A percentile compares a stretch with the other conserved stretches of the same genome.
Conservation (phyloP, 345 rosid genomes). For the Pseudoturritis turrita region DNA sequence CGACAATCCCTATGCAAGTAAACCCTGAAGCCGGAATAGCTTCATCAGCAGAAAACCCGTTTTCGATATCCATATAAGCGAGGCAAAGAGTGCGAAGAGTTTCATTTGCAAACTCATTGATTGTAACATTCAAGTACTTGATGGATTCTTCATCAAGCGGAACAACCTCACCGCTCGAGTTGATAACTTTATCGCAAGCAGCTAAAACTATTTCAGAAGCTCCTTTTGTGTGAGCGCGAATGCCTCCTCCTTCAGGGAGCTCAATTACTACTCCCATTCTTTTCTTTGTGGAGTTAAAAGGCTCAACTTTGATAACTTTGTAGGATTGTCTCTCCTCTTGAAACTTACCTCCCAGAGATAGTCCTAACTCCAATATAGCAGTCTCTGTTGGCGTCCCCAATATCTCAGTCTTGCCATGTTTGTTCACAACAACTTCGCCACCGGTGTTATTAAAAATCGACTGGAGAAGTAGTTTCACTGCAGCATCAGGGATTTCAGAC, state of each 20-base stretch:
- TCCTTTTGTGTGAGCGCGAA: constrained; percentile 72
- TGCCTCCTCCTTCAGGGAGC: constrained; percentile 50
- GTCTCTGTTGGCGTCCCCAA: constrained; percentile 88
- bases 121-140: constrained; percentile 53
- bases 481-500: constrained; percentile 58
- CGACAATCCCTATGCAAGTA: constrained; percentile 80
- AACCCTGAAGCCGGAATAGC: constrained; percentile 56
- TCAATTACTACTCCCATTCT: constrained; percentile 82
- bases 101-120: constrained; percentile 73
- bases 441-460: constrained; percentile 81
- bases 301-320: constrained; percentile 72
- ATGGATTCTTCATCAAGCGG: constrained; percentile 58
- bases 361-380: constrained; percentile 73
- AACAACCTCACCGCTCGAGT: constrained; percentile 62
- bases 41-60: constrained; percentile 42
- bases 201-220: constrained; percentile 91
- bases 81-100: constrained; percentile 89
- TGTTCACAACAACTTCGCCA: constrained; percentile 72
- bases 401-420: constrained; percentile 66
- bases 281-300: constrained; percentile 87
- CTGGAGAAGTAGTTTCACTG: constrained; percentile 52
- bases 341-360: constrained; percentile 78
- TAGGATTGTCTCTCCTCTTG: constrained; percentile 49
- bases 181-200: constrained; percentile 66
- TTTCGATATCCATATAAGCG: constrained; percentile 55